Evolutionary conservation across 2,329 filamentous ascomycete genomes (phyloP).

Genomic region (Byssothecium circinans): DNA sequence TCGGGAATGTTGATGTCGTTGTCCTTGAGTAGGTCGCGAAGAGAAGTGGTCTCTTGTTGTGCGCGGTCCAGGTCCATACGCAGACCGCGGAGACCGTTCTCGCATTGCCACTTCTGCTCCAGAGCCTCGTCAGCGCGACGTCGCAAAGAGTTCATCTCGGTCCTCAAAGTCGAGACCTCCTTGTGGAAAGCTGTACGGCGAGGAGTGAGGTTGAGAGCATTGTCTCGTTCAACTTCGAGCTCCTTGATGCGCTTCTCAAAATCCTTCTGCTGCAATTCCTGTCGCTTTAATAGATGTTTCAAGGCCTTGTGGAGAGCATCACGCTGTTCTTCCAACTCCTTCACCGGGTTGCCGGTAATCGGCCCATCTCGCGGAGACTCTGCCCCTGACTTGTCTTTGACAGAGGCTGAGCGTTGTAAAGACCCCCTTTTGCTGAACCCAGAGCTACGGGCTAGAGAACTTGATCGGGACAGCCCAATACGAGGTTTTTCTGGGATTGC

Average conservation of each 20-base stretch:
- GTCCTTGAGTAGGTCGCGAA: constrained; percentile 76
- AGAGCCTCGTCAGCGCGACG: constrained; percentile 89
- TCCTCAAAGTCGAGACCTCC: constrained; percentile 77
- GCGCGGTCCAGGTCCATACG: constrained; percentile 97
- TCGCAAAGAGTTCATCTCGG: constrained; percentile 82
- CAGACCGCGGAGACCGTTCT: constrained; percentile 82
- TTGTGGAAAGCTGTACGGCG: constrained; percentile 78
- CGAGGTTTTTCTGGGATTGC: constrained; percentile 28
- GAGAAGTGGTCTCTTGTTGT: constrained; percentile 85
- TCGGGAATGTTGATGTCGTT: constrained; percentile 78
- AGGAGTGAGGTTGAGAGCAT: constrained; percentile 68
- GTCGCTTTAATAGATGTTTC: constrained; percentile 80
- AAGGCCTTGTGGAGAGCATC: constrained; percentile 89
- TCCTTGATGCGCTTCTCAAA: constrained; percentile 77
- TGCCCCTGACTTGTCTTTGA: constrained; percentile 39
- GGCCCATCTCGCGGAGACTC: constrained; percentile 61
- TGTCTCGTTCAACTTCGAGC: constrained; percentile 77
- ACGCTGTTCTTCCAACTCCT: constrained; percentile 90
- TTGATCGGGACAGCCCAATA: constrained; percentile 65
- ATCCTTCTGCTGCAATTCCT: constrained; percentile 80
- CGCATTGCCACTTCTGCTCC: constrained; percentile 94
- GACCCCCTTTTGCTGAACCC: constrained; percentile 48
- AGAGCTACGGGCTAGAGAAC: constrained; percentile 64
- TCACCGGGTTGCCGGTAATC: constrained; percentile 55
- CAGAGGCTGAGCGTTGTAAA: constrained; percentile 55